Percentiles rank a stretch among this genome's conserved stretches.
These are phyloP conservation scores for California macrophylla DNA, from an alignment of 441 rosid genomes.

Conservation along the genomic window DNA sequence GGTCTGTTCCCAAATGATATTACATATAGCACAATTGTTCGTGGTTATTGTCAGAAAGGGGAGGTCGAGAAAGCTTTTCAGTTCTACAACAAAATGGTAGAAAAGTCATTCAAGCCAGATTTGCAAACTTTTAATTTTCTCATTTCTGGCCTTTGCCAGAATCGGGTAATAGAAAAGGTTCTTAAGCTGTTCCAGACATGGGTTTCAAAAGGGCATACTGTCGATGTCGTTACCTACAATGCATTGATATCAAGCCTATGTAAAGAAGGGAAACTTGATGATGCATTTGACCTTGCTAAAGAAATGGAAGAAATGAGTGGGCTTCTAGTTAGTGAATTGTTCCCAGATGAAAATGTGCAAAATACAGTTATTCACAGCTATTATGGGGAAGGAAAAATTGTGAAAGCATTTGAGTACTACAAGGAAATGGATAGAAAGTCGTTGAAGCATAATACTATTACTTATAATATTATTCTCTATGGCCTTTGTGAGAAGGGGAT, in stretches of 20 bases:
- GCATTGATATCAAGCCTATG: slow-evolving; percentile 68
- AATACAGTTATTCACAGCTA: slow-evolving; percentile 61
- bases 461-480: slow-evolving; percentile 64
- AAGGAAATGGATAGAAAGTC: slow-evolving; percentile 55
- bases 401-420: slow-evolving; percentile 74
- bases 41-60: slow-evolving; percentile 61
- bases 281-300: slow-evolving; percentile 60
- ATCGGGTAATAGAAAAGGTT: slow-evolving; percentile 62
- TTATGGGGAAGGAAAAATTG: slow-evolving; percentile 58
- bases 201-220: slow-evolving; percentile 45
- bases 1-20: slow-evolving; percentile 56
- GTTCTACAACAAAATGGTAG: slow-evolving; percentile 60
- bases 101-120: slow-evolving; percentile 55
- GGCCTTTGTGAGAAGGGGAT: slow-evolving; percentile 67
- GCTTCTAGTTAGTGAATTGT: slow-evolving; percentile 17
- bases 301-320: slow-evolving; percentile 45
- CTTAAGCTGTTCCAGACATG: slow-evolving; percentile 37
- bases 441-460: slow-evolving; percentile 51
- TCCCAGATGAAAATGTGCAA: slow-evolving; percentile 61
- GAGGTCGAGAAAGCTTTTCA: slow-evolving; percentile 67
- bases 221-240: slow-evolving; percentile 75
- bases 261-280: slow-evolving; percentile 49
- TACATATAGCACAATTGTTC: slow-evolving; percentile 63
- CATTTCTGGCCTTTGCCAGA: slow-evolving; percentile 57
- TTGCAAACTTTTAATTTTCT: slow-evolving; percentile 71